A percentile compares a stretch with the other conserved stretches of the same genome.
phyloP scores from a whole-genome alignment of 2,329 filamentous ascomycete species.

The Gnomoniopsis smithogilvyi region DNA sequence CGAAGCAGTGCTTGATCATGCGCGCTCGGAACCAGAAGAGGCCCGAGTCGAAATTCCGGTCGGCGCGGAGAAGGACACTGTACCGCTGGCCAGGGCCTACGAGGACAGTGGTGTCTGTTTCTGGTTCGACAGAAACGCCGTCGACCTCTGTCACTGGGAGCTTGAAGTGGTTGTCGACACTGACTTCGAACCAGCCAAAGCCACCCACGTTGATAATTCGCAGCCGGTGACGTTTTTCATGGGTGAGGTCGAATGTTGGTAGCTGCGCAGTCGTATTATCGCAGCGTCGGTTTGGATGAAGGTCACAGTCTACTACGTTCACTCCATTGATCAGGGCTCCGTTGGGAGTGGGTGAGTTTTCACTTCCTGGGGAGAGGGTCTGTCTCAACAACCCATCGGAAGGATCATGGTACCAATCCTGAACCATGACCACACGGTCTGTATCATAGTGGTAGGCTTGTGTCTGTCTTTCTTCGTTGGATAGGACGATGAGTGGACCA shows the following conservation, averaged over 20 bases:
- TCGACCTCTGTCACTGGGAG: constrained; percentile 64
- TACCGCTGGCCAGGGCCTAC: constrained; percentile 70
- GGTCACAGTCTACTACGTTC: constrained; percentile 37
- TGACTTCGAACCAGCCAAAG: constrained; percentile 70
- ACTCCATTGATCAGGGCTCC: constrained; percentile 42
- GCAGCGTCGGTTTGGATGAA: constrained; percentile 38
- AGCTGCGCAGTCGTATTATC: constrained; percentile 35
- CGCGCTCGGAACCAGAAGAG: constrained; percentile 64
- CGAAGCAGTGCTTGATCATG: constrained; percentile 60
- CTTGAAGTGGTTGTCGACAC: constrained; percentile 60
- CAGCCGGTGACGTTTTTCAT: constrained; percentile 59
- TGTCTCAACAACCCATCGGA: constrained; percentile 35
- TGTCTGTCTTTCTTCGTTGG: constrained; percentile 48
- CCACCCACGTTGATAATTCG: constrained; percentile 68
- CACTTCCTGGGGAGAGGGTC: constrained; percentile 37
- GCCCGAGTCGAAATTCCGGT: constrained; percentile 41
- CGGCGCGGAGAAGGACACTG: constrained; percentile 61
- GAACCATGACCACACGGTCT: constrained; percentile 62
- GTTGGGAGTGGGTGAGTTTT: constrained; percentile 42
- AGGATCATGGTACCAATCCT: constrained; percentile 66
- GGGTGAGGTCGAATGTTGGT: constrained; percentile 44
- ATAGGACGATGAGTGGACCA: constrained; percentile 61
- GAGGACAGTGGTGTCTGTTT: constrained; percentile 57
- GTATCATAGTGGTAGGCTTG: constrained; percentile 49
- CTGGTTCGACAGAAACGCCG: constrained; percentile 62